Evolutionary conservation across 2,329 filamentous ascomycete genomes (phyloP).

Genomic region (Cladobotryum protrusum): DNA sequence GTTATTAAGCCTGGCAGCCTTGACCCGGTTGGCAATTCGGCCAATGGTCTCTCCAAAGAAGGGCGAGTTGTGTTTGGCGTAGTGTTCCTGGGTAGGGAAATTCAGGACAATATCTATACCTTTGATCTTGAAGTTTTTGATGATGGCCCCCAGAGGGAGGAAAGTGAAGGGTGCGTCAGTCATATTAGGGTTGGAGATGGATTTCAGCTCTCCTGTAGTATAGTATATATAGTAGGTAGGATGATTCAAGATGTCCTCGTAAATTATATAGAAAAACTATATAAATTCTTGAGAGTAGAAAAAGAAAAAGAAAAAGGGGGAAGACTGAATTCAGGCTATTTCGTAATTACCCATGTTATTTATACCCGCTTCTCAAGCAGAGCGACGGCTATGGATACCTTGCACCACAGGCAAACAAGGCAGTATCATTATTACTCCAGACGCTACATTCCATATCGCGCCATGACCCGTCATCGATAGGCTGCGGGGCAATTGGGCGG

Average conservation of each 20-base stretch:
- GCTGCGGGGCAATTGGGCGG: no score
- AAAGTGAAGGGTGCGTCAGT: constrained; percentile 53
- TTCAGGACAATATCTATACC: constrained; percentile 82
- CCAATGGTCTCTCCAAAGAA: constrained; percentile 95
- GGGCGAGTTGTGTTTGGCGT: constrained; percentile 66
- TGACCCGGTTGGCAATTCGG: constrained; percentile 74
- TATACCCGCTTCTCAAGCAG: no score
- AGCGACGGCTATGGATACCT: no score
- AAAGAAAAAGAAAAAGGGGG: neutral
- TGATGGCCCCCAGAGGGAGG: constrained; percentile 69
- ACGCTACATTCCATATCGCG: no score
- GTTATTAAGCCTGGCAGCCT: constrained; percentile 60
- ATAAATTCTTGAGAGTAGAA: neutral
- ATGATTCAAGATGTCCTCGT: neutral
- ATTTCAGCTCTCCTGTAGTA: neutral
- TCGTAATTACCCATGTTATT: neutral
- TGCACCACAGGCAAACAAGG: no score
- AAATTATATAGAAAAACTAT: neutral
- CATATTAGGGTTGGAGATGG: constrained; percentile 25
- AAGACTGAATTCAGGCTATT: neutral
- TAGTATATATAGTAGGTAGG: neutral
- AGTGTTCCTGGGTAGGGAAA: constrained; percentile 70
- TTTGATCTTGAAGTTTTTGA: constrained; percentile 73
- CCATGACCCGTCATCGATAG: no score
- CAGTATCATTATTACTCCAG: no score